These are phyloP conservation scores for Filobasidium uniguttulatum DNA, from an alignment of 1,284 basidiomycete genomes.

Conservation along the genomic window DNA sequence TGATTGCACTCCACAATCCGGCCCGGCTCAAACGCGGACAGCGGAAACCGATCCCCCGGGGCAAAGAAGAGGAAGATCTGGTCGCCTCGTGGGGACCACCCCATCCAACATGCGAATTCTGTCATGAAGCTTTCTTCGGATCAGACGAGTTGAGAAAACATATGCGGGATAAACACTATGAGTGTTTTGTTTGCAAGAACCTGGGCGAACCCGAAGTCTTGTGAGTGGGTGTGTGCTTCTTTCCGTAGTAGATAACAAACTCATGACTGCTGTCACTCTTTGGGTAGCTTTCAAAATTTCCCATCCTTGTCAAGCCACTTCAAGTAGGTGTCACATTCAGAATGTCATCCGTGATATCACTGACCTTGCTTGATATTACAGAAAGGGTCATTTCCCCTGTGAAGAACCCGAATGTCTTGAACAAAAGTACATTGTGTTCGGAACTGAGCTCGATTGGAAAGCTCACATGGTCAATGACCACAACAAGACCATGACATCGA, in stretches of 20 bases:
- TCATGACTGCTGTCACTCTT: not conserved
- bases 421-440: constrained; percentile 91
- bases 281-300: constrained; percentile 60
- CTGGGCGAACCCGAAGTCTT: constrained; percentile 69
- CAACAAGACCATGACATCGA: constrained; percentile 60
- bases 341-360: constrained; percentile 10
- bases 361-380: constrained; percentile 25
- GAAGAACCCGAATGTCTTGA: constrained; percentile 58
- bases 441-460: constrained; percentile 71
- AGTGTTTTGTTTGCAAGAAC: constrained; percentile 87
- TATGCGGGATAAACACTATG: constrained; percentile 87
- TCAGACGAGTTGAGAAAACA: constrained; percentile 88
- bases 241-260: too few species aligned
- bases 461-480: constrained; percentile 72
- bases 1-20: constrained; percentile 65
- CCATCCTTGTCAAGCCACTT: constrained; percentile 23
- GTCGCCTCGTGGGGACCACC: constrained; percentile 33
- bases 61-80: constrained; percentile 29
- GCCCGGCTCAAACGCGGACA: constrained; percentile 47
- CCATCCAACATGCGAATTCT: constrained; percentile 50
- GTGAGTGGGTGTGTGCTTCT: constrained; percentile 42
- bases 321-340: constrained; percentile 18
- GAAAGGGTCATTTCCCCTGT: constrained; percentile 60
- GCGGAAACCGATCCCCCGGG: constrained; percentile 26
- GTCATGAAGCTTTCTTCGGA: constrained; percentile 74